Percentiles rank a stretch among this genome's conserved stretches.
Evolutionary conservation across 768 basidiomycete genomes (phyloP).

Genomic region (Crassisporium funariophilum): DNA sequence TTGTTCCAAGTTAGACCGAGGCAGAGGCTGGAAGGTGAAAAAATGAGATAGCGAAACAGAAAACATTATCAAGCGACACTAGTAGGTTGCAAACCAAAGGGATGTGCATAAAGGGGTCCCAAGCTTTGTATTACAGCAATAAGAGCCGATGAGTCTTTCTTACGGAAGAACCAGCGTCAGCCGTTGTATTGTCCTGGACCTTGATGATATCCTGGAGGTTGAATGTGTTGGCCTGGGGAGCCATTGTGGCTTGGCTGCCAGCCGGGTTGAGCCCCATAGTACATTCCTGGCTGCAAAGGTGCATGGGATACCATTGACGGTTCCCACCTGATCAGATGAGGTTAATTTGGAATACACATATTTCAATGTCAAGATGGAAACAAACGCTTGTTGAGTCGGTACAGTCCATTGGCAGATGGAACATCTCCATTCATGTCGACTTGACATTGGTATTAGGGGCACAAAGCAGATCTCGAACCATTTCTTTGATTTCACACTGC

Average conservation of each 20-base stretch:
- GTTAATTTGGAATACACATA: background rate
- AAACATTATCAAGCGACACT: no score
- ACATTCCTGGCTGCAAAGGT: background rate
- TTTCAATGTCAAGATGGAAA: background rate
- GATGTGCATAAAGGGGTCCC: no score
- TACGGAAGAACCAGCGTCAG: no score
- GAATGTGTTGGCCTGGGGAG: conserved; percentile 2
- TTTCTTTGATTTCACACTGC: conserved; percentile 56
- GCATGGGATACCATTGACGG: conserved; percentile 7
- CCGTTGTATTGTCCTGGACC: no score
- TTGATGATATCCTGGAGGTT: no score
- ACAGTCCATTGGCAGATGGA: conserved; percentile 64
- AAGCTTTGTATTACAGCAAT: no score
- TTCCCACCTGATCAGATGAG: conserved; percentile 27
- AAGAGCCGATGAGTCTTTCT: no score
- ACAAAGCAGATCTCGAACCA: conserved; percentile 74
- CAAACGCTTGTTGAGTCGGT: conserved; percentile 51
- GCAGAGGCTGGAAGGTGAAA: no score
- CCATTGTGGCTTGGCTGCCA: conserved; percentile 11
- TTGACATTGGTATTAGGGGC: conserved; percentile 62
- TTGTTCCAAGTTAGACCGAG: no score
- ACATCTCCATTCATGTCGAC: conserved; percentile 65
- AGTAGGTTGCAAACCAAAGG: no score
- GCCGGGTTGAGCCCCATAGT: conserved; percentile 2
- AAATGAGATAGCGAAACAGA: no score